phyloP scores from a whole-genome alignment of 768 basidiomycete genomes.

The Russula olivacea region DNA sequence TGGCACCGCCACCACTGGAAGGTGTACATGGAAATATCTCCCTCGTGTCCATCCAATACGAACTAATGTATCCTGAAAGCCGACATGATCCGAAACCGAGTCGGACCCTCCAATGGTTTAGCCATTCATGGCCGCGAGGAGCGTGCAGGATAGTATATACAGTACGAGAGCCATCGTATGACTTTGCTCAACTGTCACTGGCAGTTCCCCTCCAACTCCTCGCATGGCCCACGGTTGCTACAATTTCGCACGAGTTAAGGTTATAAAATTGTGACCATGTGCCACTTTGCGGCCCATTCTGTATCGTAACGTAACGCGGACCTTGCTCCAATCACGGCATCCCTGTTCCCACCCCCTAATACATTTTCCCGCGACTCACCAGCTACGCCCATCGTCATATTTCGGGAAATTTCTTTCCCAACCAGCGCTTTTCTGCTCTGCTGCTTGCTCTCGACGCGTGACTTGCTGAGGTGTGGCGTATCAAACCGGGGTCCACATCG shows the following conservation, averaged over 20 bases:
- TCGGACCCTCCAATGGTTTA: neutral
- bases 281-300: neutral
- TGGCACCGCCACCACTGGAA: neutral
- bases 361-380: too few relatives aligned
- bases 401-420: neutral
- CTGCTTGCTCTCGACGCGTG: neutral
- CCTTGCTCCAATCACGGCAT: neutral
- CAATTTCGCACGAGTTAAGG: neutral
- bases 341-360: neutral
- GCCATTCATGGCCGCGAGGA: neutral
- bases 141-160: neutral
- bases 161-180: neutral
- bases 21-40: constrained; percentile 1
- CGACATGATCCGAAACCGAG: neutral
- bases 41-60: neutral
- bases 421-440: neutral
- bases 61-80: neutral
- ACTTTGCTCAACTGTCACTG: neutral
- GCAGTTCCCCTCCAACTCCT: neutral
- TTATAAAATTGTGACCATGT: neutral
- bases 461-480: neutral
- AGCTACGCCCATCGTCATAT: neutral
- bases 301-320: too few relatives aligned
- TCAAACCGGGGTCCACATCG: neutral
- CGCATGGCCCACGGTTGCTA: neutral